These are phyloP conservation scores for Gossypium australe DNA, from an alignment of 345 rosid species.

Conservation along the genomic window DNA sequence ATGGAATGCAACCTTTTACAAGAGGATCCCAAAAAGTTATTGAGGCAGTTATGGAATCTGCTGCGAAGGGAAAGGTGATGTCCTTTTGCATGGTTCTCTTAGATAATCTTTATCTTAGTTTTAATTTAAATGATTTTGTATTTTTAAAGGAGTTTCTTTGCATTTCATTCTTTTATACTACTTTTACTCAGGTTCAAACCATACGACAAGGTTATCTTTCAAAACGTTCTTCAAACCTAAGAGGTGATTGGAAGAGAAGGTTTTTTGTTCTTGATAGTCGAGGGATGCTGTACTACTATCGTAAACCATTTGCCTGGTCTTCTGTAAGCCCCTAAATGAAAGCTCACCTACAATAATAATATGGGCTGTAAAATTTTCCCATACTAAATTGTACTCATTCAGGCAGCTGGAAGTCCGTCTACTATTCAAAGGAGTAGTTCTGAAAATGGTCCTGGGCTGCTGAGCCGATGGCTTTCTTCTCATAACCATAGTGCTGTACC, in stretches of 20 bases:
- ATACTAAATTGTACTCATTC: conserved; percentile 25
- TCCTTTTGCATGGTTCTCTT: conserved; percentile 2
- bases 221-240: conserved; percentile 77
- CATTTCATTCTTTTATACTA: background rate
- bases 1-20: conserved; percentile 31
- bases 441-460: conserved; percentile 55
- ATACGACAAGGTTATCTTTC: conserved; percentile 77
- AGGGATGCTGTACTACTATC: conserved; percentile 78
- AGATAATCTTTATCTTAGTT: background rate
- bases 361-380: background rate
- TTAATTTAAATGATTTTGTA: background rate
- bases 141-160: background rate
- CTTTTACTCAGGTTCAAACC: conserved; percentile 55
- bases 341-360: conserved; percentile 10
- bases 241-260: conserved; percentile 83
- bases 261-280: conserved; percentile 79
- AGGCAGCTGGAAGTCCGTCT: conserved; percentile 60
- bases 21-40: conserved; percentile 66
- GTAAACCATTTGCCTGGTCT: conserved; percentile 59
- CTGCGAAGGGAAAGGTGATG: conserved; percentile 62
- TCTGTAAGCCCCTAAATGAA: conserved; percentile 40
- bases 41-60: conserved; percentile 76
- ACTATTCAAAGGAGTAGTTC: conserved; percentile 38
- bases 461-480: conserved; percentile 80
- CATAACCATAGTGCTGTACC: conserved; percentile 64